Base-by-base conservation (phyloP, 2,329 filamentous ascomycete genomes). In the Diaporthe eres region DNA sequence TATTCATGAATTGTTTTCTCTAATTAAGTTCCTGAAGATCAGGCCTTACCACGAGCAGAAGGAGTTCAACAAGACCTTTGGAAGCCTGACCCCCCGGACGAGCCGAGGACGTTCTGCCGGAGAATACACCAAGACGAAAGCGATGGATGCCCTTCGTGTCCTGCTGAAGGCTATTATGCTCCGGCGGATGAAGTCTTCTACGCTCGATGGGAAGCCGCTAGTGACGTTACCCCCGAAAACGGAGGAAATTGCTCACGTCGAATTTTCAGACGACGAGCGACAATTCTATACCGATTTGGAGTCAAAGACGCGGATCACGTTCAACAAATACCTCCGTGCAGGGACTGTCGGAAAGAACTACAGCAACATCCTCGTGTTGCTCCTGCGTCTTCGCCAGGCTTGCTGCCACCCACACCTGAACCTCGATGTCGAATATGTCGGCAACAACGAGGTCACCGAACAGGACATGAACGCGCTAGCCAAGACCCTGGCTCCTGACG, bases 161-260 rank as follows among this genome's bases (percentile, higher is more conserved):
- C 84, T 98, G 7, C 89, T 98, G 51, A 95, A 94, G 80, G 93
- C 94, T 1, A 92, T 96, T 65, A 92, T 98, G 85, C 88, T 98
- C 68, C 93, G 95, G 39, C 93, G 96, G 28, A 96, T 93, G 74
- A 98, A 98, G 84, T 88, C 90, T 47, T 95, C 95, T 0, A 85
- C 90, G 77, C 92, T 98, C 73, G 93, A 98, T 81, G 95, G 95
- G 10, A 90, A 94, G 79, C 94, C 94, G 0, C 94, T 96, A 74
- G 86, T 96, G 61, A 85, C 87, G 22, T 86, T 96, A 10, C 94
- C 93, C 0, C 87, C 90, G 12, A 94, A 95, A 81, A 88, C 88
- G 2, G 91, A 91, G 17, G 87, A 90, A 72, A 84, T 90, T 34
- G 87, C 91, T 2, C 87, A 94, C 78, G 92, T 93, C 1, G 86